Base-by-base conservation (phyloP, 1,139 yeast genomes). In the Saccharomycopsis hybrid region DNA sequence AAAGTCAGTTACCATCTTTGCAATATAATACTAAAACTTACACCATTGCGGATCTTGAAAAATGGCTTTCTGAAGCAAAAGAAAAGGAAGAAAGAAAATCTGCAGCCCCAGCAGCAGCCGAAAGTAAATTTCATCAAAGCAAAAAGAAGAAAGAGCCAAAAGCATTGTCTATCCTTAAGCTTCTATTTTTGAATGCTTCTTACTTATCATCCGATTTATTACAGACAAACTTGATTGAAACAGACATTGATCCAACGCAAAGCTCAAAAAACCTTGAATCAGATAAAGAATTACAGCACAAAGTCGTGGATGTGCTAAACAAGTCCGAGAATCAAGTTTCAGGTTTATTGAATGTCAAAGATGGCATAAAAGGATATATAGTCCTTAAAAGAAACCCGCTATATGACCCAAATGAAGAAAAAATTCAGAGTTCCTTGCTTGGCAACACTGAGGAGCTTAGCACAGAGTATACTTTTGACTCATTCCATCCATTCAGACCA, bases 401-500 rank as follows among this genome's bases (percentile, higher is more conserved):
- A 7, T 77, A 66, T 58, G 64, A 46, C 5, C 39, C 45, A 13
- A 58, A 60, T 2, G 67, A 64, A 33, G 47, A 51, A 18, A 35
- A 32, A 4, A 32, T 38, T 4, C 27, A 43, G 5, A 46, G 48
- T 41, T 9, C 50, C 4, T 44, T 52, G 8, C 36, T 51, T 25
- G 54, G 51, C 30, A 46, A 48, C 13, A 51, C 44, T 13, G 51
- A 45, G 27, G 42, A 44, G 9, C 47, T 55, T 11, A 66, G 64
- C 41, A 68, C 77, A 59, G 78, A 80, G 57, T 79, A 68, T 52
- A 64, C 82, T 1, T 85, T 76, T 56, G 95, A 87, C 50, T 95
- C 86, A 55, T 92, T 88, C 62, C 95, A 86, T 64, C 97, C 97
- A 0, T 89, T 83, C 63, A 64, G 72, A 49, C 96, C 96, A 0